Percentiles rank a stretch among this genome's conserved stretches.
These are phyloP conservation scores for Clonostachys rosea DNA, from an alignment of 2,329 filamentous ascomycete species.

Conservation along the genomic window DNA sequence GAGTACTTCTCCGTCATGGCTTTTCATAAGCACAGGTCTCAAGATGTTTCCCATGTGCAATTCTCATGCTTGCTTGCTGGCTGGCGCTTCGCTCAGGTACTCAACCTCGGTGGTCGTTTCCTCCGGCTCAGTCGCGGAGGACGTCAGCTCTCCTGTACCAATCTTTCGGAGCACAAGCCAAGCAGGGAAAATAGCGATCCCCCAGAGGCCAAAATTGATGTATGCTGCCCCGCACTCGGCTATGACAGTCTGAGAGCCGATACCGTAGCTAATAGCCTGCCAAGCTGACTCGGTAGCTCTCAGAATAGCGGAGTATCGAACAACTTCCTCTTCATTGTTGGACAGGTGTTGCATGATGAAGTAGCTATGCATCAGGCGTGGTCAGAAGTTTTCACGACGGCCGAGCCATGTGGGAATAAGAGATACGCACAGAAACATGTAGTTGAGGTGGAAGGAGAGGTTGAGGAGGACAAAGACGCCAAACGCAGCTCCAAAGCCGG, in stretches of 20 bases:
- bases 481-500: constrained; percentile 60
- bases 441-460: constrained; percentile 66
- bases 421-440: constrained; percentile 64
- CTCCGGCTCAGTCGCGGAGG: no score
- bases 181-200: constrained; percentile 50
- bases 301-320: constrained; percentile 58
- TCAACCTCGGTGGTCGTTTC: no score
- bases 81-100: no score
- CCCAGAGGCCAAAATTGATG: constrained; percentile 65
- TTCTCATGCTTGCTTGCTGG: no score
- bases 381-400: no score
- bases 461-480: constrained; percentile 61
- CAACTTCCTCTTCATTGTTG: constrained; percentile 51
- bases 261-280: constrained; percentile 64
- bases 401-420: constrained; percentile 20
- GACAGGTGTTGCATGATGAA: constrained; percentile 37
- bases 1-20: no score
- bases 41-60: no score
- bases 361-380: no score
- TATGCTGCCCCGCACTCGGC: constrained; percentile 59
- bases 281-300: constrained; percentile 64
- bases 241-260: constrained; percentile 55
- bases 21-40: no score
- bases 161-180: constrained; percentile 45
- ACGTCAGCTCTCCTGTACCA: no score